These are phyloP conservation scores for Auricularia cornea DNA, from an alignment of 768 basidiomycete genomes.

Conservation along the genomic window DNA sequence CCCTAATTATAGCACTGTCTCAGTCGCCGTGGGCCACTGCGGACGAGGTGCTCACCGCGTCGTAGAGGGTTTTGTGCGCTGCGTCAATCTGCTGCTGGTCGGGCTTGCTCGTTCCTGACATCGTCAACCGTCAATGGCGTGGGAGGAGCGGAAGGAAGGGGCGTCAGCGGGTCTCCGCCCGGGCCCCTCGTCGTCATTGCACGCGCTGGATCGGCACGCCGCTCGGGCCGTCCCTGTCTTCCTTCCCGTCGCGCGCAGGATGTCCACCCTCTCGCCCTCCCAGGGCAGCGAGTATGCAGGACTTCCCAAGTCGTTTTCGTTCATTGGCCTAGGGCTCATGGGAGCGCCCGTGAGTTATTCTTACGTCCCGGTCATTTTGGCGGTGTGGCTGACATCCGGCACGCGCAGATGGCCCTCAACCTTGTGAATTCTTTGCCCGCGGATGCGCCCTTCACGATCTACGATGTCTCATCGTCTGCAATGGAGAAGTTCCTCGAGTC, in stretches of 20 bases:
- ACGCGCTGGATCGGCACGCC: neutral
- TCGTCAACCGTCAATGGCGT: too few relatives aligned
- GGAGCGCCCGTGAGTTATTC: slow-evolving; percentile 4
- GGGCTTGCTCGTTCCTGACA: neutral
- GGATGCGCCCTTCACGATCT: too few relatives aligned
- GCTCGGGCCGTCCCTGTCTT: neutral
- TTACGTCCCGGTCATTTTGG: neutral
- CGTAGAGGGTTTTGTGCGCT: neutral
- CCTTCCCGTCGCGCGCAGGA: neutral
- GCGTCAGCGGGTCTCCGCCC: too few relatives aligned
- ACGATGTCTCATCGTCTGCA: too few relatives aligned
- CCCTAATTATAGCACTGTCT: too few relatives aligned
- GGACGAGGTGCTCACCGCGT: neutral
- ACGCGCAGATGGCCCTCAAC: too few relatives aligned
- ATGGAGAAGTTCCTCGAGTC: too few relatives aligned
- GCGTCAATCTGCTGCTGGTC: slow-evolving; percentile 4
- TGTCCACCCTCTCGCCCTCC: too few relatives aligned
- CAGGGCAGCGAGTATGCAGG: neutral
- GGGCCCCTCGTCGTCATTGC: neutral
- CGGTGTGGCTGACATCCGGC: too few relatives aligned
- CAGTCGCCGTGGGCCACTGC: neutral
- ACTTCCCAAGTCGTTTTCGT: slow-evolving; percentile 4
- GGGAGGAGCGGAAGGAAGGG: too few relatives aligned
- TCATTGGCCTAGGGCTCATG: slow-evolving; percentile 8
- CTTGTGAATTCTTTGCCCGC: too few relatives aligned